These are phyloP conservation scores for Coemansia sp. DNA, from an alignment of 192 early-diverging fungal species.

Conservation along the genomic window DNA sequence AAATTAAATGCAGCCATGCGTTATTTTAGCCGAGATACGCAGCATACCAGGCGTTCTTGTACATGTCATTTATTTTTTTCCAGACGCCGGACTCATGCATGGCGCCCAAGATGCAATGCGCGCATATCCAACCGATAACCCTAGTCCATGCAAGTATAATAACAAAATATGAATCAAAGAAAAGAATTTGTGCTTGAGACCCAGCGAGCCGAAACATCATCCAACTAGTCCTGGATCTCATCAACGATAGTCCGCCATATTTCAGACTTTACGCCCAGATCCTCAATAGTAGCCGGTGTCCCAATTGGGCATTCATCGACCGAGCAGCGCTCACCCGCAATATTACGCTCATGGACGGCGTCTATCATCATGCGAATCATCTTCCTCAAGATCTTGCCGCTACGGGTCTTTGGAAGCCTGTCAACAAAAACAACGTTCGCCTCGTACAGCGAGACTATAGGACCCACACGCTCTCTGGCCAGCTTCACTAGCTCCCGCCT, in stretches of 20 bases:
- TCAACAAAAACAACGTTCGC: constrained; percentile 66
- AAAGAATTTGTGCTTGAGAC: neutral
- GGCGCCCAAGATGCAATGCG: neutral
- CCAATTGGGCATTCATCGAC: constrained; percentile 40
- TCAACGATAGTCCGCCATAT: constrained; percentile 40
- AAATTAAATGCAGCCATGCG: neutral
- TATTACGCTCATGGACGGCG: constrained; percentile 58
- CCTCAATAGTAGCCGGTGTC: constrained; percentile 86
- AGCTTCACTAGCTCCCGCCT: constrained; percentile 60
- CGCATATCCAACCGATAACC: too few relatives aligned
- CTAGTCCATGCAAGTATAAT: neutral
- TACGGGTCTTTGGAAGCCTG: constrained; percentile 82
- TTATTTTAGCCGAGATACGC: constrained; percentile 2
- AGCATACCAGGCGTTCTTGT: neutral
- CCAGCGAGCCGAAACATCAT: neutral
- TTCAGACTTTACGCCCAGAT: constrained; percentile 61
- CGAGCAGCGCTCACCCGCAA: neutral
- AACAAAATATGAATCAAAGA: neutral
- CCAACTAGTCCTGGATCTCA: neutral
- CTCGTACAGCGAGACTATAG: constrained; percentile 80
- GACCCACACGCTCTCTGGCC: constrained; percentile 72
- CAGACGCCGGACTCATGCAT: neutral
- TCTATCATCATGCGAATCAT: constrained; percentile 75
- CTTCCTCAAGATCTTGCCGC: constrained; percentile 81
- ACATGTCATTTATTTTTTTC: neutral